A percentile compares a stretch with the other conserved stretches of the same genome.
Evolutionary conservation across 2,329 filamentous ascomycete genomes (phyloP).

Genomic region (Setomelanomma holmii): DNA sequence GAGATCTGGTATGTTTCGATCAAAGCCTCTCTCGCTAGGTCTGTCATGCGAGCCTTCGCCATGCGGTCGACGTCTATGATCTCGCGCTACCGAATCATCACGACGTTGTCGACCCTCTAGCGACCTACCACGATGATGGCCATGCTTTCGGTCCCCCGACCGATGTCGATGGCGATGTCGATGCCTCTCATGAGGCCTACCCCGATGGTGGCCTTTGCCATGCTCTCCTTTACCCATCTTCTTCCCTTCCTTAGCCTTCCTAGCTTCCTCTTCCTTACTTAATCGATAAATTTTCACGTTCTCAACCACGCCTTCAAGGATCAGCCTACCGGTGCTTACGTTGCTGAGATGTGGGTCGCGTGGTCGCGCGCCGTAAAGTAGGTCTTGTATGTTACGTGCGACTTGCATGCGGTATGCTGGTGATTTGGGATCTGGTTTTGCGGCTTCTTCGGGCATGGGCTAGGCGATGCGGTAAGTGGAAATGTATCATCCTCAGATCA

Average conservation of each 20-base stretch:
- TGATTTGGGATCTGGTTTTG: constrained; percentile 12
- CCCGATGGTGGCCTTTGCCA: constrained; percentile 1
- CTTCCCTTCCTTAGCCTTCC: constrained; percentile 6
- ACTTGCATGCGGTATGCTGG: constrained; percentile 20
- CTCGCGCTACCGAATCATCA: neutral
- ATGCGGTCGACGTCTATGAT: neutral
- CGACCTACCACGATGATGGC: no score
- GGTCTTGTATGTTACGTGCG: constrained; percentile 18
- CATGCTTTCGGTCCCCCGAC: neutral
- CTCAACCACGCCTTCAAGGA: constrained; percentile 31
- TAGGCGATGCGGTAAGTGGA: neutral
- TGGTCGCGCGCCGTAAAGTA: constrained; percentile 12
- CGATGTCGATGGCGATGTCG: neutral
- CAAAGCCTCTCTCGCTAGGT: neutral
- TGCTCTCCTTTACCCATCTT: neutral
- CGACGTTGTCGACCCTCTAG: neutral
- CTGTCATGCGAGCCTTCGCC: neutral
- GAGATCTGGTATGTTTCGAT: neutral
- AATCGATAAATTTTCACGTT: constrained; percentile 24
- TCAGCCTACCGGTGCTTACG: constrained; percentile 13
- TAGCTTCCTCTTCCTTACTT: constrained; percentile 17
- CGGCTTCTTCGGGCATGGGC: neutral
- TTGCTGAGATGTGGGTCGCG: constrained; percentile 15
- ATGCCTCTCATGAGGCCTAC: neutral
- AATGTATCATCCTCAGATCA: neutral